Evolutionary conservation across 1,284 basidiomycete species (phyloP), one percentile per base, ranked within the genome.

Genomic region (Trichosporon asahii): DNA sequence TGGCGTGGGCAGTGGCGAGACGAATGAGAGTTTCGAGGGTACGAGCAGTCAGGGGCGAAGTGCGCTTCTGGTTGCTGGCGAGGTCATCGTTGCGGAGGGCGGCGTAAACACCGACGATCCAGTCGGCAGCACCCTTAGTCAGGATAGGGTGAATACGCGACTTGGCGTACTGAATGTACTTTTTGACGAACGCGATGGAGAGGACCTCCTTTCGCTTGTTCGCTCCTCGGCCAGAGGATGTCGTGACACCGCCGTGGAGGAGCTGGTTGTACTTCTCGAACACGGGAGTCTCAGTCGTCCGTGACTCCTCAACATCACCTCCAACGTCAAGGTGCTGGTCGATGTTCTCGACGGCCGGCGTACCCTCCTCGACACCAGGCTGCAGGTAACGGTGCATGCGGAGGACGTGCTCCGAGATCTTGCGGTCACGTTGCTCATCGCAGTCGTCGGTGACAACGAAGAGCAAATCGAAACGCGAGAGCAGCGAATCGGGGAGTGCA

Each of bases 361-460:
- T 86, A 35, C 86, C 86, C 85, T 98, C 95, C 84, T 99, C 96
- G 33, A 98, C 88, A 15, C 97, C 97, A 2, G 95, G 95, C 73
- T 95, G 93, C 55, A 98, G 87, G 84, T 98, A 99, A 57, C 96
- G 90, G 84, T 99, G 97, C 89, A 99, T 94, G 40, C 97, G 89
- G 68, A 99, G 87, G 71, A 99, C 96, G 80, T 99, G 97, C 85
- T 99, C 96, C 49, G 95, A 95, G 76, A 99, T 98, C 83, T 87
- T 88, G 31, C 97, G 90, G 84, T 99, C 97, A 40, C 95, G 88
- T 74, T 90, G 88, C 85, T 98, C 97, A 78, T 98, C 94, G 6
- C 97, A 94, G 80, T 99, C 95, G 84, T 99, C 97, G 0, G 95
- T 99, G 18, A 99, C 94, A 66, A 99, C 91, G 80, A 99, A 99